Conservation (phyloP, 2,329 filamentous ascomycete species). For the Bipolaris victoriae region DNA sequence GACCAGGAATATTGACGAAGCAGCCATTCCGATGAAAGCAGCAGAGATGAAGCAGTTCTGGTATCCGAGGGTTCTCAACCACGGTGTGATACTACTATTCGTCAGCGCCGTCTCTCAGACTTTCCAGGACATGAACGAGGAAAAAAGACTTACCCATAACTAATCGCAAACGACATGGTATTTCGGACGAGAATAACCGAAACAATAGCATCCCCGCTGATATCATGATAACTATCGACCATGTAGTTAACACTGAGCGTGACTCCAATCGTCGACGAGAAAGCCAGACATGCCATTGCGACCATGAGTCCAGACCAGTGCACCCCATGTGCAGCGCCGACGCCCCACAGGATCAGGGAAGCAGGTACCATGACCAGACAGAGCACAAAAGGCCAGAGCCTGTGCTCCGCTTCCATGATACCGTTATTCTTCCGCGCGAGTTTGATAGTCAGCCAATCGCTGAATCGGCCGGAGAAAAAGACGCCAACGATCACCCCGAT, state of each 20-base stretch:
- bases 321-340: constrained; percentile 57
- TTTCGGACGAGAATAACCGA: constrained; percentile 59
- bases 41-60: constrained; percentile 54
- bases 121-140: too few relatives aligned
- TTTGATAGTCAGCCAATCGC: constrained; percentile 35
- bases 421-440: constrained; percentile 49
- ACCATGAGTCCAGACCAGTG: constrained; percentile 59
- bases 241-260: constrained; percentile 55
- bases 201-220: constrained; percentile 58
- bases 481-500: constrained; percentile 29
- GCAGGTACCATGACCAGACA: constrained; percentile 53
- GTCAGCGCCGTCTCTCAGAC: constrained; percentile 1
- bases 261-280: constrained; percentile 46
- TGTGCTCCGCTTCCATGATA: constrained; percentile 50
- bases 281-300: constrained; percentile 51
- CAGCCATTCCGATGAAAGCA: constrained; percentile 52
- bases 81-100: constrained; percentile 48
- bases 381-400: constrained; percentile 49
- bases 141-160: constrained; percentile 51
- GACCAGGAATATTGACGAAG: constrained; percentile 48
- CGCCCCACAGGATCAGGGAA: constrained; percentile 58
- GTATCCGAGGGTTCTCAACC: constrained; percentile 52
- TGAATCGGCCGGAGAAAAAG: constrained; percentile 28
- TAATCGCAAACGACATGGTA: constrained; percentile 58
- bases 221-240: constrained; percentile 57